phyloP scores from a whole-genome alignment of 2,329 filamentous ascomycete genomes.

The Arthrobotrys iridis region DNA sequence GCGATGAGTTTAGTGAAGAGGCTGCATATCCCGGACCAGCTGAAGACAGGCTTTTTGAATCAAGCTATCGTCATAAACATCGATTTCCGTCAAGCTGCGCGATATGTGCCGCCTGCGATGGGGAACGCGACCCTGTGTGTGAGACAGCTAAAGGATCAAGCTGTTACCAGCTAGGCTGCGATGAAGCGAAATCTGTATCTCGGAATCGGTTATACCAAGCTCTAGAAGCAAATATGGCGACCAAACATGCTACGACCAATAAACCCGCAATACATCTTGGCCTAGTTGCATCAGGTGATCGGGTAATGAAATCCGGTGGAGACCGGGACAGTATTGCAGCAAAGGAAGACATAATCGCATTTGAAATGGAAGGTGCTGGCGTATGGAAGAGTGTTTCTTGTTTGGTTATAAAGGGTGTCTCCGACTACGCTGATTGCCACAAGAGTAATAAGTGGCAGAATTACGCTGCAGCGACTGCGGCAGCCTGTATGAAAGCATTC shows the following conservation, averaged over 20 bases:
- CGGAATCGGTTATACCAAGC: background rate
- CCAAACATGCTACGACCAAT: background rate
- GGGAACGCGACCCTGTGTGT: slow-evolving; percentile 51
- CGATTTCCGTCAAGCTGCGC: slow-evolving; percentile 13
- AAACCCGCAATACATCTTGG: slow-evolving; percentile 61
- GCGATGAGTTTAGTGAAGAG: background rate
- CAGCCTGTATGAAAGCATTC: slow-evolving; percentile 57
- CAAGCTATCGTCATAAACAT: slow-evolving; percentile 60
- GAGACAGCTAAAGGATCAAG: slow-evolving; percentile 32
- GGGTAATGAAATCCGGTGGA: slow-evolving; percentile 49
- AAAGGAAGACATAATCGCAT: slow-evolving; percentile 52
- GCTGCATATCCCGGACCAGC: slow-evolving; percentile 56
- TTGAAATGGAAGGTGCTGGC: slow-evolving; percentile 60
- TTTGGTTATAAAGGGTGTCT: slow-evolving; percentile 62
- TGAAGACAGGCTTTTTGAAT: slow-evolving; percentile 58
- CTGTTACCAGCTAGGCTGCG: slow-evolving; percentile 58
- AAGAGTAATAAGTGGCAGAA: slow-evolving; percentile 59
- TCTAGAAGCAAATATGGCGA: background rate
- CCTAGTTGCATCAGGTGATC: slow-evolving; percentile 60
- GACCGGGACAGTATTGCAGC: slow-evolving; percentile 38
- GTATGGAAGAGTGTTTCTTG: slow-evolving; percentile 60
- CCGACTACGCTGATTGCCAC: slow-evolving; percentile 63
- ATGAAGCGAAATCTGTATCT: slow-evolving; percentile 10
- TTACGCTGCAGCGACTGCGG: slow-evolving; percentile 59
- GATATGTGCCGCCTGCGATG: slow-evolving; percentile 10